Percentiles rank a stretch among this genome's conserved stretches.
phyloP scores from a whole-genome alignment of 179 eudicot genomes.

The Heliamphora pulchella region DNA sequence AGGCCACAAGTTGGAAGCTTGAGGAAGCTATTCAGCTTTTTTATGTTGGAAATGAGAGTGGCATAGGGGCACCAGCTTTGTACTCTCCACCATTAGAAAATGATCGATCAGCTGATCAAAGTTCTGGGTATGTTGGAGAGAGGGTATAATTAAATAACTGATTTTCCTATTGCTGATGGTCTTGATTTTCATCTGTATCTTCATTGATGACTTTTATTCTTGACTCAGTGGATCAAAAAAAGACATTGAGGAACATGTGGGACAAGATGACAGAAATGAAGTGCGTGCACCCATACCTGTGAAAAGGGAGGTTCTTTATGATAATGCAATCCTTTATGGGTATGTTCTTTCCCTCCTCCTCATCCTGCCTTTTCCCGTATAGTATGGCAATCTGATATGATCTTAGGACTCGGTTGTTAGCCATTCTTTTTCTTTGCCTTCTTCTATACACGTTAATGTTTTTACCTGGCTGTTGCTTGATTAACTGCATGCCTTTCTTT shows the following conservation, averaged over 20 bases:
- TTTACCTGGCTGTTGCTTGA: neutral
- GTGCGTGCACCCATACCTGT: constrained; percentile 91
- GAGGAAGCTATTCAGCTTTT: constrained; percentile 96
- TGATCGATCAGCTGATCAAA: constrained; percentile 33
- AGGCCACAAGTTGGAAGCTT: constrained; percentile 98
- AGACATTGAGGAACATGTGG: constrained; percentile 24
- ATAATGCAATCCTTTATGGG: constrained; percentile 52
- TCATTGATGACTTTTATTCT: constrained; percentile 7
- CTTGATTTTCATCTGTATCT: constrained; percentile 1
- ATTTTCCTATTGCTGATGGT: neutral
- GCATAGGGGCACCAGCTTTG: constrained; percentile 31
- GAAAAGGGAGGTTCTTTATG: constrained; percentile 90
- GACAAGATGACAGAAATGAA: constrained; percentile 37
- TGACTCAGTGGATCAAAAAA: constrained; percentile 39
- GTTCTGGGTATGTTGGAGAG: constrained; percentile 37
- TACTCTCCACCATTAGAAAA: constrained; percentile 37
- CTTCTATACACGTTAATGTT: neutral
- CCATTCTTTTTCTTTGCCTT: neutral
- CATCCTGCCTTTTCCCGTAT: neutral
- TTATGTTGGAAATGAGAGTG: constrained; percentile 75
- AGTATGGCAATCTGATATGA: neutral
- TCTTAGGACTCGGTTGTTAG: neutral
- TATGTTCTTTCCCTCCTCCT: constrained; percentile 19
- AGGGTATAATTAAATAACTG: neutral
- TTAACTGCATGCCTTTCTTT: neutral